A percentile compares a stretch with the other conserved stretches of the same genome.
Conservation (phyloP, 495 filamentous ascomycete species). For the Aspergillus nidulans region DNA sequence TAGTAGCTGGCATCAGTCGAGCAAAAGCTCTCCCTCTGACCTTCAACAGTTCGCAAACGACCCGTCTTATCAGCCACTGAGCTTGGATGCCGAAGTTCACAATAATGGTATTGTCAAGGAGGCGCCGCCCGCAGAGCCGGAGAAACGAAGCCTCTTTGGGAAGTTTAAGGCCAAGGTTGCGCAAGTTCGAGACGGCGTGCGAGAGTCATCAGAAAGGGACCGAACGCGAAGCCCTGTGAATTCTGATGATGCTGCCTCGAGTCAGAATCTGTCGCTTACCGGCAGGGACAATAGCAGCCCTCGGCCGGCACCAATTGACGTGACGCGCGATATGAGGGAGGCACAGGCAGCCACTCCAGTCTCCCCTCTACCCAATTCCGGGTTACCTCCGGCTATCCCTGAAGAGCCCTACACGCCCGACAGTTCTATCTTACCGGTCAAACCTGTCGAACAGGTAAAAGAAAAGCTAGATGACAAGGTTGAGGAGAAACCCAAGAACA, state of each 20-base stretch:
- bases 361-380: slow-evolving; percentile 32
- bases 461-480: not conserved
- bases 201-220: slow-evolving; percentile 53
- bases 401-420: slow-evolving; percentile 39
- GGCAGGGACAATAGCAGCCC: slow-evolving; percentile 16
- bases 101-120: slow-evolving; percentile 29
- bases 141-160: slow-evolving; percentile 67
- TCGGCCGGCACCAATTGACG: slow-evolving; percentile 25
- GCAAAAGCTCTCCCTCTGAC: slow-evolving; percentile 25
- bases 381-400: slow-evolving; percentile 36
- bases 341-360: slow-evolving; percentile 25
- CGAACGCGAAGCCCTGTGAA: slow-evolving; percentile 49
- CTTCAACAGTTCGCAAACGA: slow-evolving; percentile 31
- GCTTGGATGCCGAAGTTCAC: slow-evolving; percentile 34
- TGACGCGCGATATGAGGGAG: slow-evolving; percentile 22
- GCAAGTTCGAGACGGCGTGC: slow-evolving; percentile 65
- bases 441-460: not conserved
- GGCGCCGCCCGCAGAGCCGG: slow-evolving; percentile 41
- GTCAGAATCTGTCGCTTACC: slow-evolving; percentile 26
- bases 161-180: slow-evolving; percentile 84
- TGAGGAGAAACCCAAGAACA: not conserved
- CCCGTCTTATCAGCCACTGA: slow-evolving; percentile 36
- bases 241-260: slow-evolving; percentile 25
- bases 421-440: slow-evolving; percentile 8
- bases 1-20: slow-evolving; percentile 50